phyloP scores from a whole-genome alignment of 768 basidiomycete genomes.

The Tricholoma saponaceum region DNA sequence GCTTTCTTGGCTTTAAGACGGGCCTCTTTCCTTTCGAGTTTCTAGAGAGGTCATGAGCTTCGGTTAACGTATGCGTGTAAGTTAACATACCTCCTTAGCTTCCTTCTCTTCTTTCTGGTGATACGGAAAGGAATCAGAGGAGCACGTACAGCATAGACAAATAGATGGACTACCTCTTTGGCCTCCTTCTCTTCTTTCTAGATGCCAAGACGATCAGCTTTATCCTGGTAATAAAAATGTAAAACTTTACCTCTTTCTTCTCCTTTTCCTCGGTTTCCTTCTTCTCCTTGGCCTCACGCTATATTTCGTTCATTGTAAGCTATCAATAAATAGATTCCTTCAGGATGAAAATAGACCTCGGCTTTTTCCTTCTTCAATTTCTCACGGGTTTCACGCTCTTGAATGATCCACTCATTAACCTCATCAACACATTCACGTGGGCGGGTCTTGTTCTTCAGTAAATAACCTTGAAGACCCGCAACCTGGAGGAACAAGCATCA shows the following conservation, averaged over 20 bases:
- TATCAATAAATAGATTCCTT: conserved; percentile 4
- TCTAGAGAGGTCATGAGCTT: conserved; percentile 29
- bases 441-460: conserved; percentile 88
- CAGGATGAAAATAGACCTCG: conserved; percentile 32
- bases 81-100: conserved; percentile 48
- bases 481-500: conserved; percentile 42
- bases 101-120: conserved; percentile 49
- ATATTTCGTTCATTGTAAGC: conserved; percentile 17
- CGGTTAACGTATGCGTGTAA: neutral
- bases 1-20: conserved; percentile 52
- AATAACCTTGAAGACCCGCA: conserved; percentile 79
- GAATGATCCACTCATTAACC: conserved; percentile 69
- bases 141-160: neutral
- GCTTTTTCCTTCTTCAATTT: conserved; percentile 80
- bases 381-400: conserved; percentile 80
- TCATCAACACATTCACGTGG: conserved; percentile 83
- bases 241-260: conserved; percentile 39
- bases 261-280: conserved; percentile 67
- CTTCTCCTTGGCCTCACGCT: conserved; percentile 82
- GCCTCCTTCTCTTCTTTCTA: conserved; percentile 42
- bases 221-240: neutral
- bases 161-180: conserved; percentile 34
- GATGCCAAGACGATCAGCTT: conserved; percentile 13
- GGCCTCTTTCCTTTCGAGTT: conserved; percentile 50
- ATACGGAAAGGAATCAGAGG: conserved; percentile 5